Conservation (phyloP, 2,329 filamentous ascomycete genomes). For the Diplocarpon mali region DNA sequence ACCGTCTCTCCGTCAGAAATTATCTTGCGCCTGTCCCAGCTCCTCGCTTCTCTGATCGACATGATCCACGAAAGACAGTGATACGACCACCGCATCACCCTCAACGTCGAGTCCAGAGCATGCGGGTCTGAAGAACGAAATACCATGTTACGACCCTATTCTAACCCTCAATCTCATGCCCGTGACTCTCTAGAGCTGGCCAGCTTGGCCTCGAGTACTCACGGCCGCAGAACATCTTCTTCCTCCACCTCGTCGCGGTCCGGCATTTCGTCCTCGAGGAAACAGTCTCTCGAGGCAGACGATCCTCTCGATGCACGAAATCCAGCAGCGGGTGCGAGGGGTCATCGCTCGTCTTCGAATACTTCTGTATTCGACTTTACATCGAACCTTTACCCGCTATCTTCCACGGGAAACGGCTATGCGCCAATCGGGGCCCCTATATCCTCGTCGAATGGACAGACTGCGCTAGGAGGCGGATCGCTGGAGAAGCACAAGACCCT, state of each 20-base stretch:
- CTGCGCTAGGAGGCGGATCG: conserved; percentile 57
- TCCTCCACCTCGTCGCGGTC: conserved; percentile 69
- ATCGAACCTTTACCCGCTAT: conserved; percentile 84
- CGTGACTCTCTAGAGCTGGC: conserved; percentile 96
- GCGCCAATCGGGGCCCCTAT: conserved; percentile 74
- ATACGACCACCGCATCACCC: background rate
- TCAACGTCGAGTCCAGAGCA: background rate
- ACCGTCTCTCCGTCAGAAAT: too few species aligned
- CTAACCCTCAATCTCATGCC: conserved; percentile 23
- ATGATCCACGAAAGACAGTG: conserved; percentile 4
- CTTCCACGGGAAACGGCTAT: conserved; percentile 70
- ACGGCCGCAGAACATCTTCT: conserved; percentile 45
- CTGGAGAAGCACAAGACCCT: conserved; percentile 92
- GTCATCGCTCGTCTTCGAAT: conserved; percentile 69
- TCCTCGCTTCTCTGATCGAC: background rate
- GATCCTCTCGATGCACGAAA: conserved; percentile 62
- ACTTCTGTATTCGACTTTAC: conserved; percentile 93
- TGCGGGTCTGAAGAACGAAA: conserved; percentile 8
- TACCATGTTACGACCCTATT: conserved; percentile 25
- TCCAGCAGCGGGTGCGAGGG: conserved; percentile 32
- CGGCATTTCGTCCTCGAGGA: conserved; percentile 86
- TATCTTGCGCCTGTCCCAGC: background rate
- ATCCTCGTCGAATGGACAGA: conserved; percentile 42
- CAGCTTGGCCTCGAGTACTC: conserved; percentile 79
- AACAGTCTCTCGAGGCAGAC: conserved; percentile 78